Base-by-base conservation (phyloP, 2,329 filamentous ascomycete genomes). In the Calonectria ilicicola region DNA sequence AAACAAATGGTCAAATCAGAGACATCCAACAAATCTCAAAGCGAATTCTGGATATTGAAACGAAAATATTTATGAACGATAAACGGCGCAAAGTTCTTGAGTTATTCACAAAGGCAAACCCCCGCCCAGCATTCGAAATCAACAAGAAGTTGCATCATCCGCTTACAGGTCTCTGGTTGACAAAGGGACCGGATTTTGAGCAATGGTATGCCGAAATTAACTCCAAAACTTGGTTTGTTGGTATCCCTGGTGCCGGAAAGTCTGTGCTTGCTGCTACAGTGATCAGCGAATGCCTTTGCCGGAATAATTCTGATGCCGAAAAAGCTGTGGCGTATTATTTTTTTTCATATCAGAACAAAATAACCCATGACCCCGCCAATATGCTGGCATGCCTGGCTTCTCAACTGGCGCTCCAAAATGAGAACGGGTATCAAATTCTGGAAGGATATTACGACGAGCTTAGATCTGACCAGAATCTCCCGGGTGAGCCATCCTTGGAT, bases 221-320 rank as follows among this genome's bases (percentile, higher is more conserved):
- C 6, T 63, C 60, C 0, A 70, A 21, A 12, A n/a, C 56, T 1
- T 73, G 72, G 72, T 42, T 65, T 0, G 68, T 10, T 6, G 72
- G 72, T 26, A 74, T 74, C 2, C 72, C 72, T 2, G 72, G 72
- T 0, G 72, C 63, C 7, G 72, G 72, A 2, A 74, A 74, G 19
- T 67, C 70, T 0, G 70, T 73, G 2, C 27, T 74, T 4, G 72
- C 72, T 0, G 42, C 46, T 3, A 38, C 58, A 1, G 44, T 74
- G 0, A 66, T 74, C 3, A 29, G 53, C 5, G 70, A 74, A 17
- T 67, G 63, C 15, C 32, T 72, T 1, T 21, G 27, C 10, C 64
- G 66, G 7, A 68, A 23, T 4, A 23, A 23, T 6, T 10, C 47
- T 4, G 27, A 27, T 10, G 14, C 49, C 1, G 21, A 35, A 14